These are phyloP conservation scores for Detonula confervacea DNA, from an alignment of 352 stramenopile species.

Conservation along the genomic window DNA sequence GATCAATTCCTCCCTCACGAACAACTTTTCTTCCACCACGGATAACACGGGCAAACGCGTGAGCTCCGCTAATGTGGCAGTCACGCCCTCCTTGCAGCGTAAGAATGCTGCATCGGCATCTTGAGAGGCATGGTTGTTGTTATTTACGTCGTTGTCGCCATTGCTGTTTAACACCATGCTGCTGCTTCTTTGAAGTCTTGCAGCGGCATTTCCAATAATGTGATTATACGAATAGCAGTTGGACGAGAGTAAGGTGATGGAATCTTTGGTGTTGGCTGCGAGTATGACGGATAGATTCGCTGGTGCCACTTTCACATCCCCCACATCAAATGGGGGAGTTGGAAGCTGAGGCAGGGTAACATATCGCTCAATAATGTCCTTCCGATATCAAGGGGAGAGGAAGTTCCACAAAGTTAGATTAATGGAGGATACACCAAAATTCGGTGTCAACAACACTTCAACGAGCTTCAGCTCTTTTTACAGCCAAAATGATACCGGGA, in stretches of 20 bases:
- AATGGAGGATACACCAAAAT: neutral
- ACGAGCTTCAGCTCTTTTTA: too few relatives aligned
- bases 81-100: slow-evolving; percentile 43
- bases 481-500: neutral
- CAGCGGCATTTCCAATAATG: slow-evolving; percentile 50
- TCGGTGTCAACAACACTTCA: neutral
- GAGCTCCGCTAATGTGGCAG: slow-evolving; percentile 52
- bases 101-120: slow-evolving; percentile 21
- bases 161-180: neutral
- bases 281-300: slow-evolving; percentile 44
- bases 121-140: neutral
- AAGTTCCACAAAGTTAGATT: slow-evolving; percentile 17
- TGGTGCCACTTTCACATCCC: slow-evolving; percentile 12
- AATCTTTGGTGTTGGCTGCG: slow-evolving; percentile 56
- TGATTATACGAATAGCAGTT: slow-evolving; percentile 60
- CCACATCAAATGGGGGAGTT: slow-evolving; percentile 28
- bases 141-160: too few relatives aligned
- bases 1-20: slow-evolving; percentile 58
- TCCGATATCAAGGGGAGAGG: slow-evolving; percentile 1
- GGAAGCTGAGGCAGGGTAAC: slow-evolving; percentile 51
- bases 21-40: slow-evolving; percentile 71
- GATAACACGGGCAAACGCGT: slow-evolving; percentile 58
- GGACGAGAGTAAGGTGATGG: slow-evolving; percentile 54
- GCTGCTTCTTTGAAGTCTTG: slow-evolving; percentile 40
- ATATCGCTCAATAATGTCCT: slow-evolving; percentile 54